Evolutionary conservation across 176 grass and related monocot genomes (phyloP).

Genomic region (Saccharum officinarum): DNA sequence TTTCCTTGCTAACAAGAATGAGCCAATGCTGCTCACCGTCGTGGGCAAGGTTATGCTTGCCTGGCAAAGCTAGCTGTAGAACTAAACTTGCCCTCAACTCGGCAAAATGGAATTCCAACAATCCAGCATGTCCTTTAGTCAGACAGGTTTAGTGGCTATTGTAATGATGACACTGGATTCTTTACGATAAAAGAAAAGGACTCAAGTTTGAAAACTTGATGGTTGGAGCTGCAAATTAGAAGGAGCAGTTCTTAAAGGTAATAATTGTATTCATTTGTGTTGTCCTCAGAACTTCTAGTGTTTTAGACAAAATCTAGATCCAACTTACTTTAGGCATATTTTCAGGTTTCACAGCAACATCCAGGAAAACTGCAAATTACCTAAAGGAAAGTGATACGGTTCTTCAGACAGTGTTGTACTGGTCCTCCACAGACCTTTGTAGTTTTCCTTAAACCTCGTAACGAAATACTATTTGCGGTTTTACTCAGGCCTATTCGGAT

Average conservation of each 20-base stretch:
- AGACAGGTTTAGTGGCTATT: neutral
- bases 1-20: neutral
- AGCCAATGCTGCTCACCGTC: neutral
- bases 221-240: slow-evolving; percentile 5
- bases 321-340: neutral
- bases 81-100: neutral
- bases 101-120: slow-evolving; percentile 6
- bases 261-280: slow-evolving; percentile 8
- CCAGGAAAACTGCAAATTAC: neutral
- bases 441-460: neutral
- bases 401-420: neutral
- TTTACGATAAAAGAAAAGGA: neutral
- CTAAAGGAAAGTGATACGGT: neutral
- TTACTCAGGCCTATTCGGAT: neutral
- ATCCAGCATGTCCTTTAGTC: neutral
- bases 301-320: slow-evolving; percentile 2
- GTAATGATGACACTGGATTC: neutral
- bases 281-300: slow-evolving; percentile 14
- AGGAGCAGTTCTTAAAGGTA: slow-evolving; percentile 25
- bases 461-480: neutral
- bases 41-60: neutral
- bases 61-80: neutral
- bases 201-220: neutral
- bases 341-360: slow-evolving; percentile 10
- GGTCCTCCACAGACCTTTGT: neutral